These are phyloP conservation scores for Epichloe gansuensis DNA, from an alignment of 2,329 filamentous ascomycete genomes.

Conservation along the genomic window DNA sequence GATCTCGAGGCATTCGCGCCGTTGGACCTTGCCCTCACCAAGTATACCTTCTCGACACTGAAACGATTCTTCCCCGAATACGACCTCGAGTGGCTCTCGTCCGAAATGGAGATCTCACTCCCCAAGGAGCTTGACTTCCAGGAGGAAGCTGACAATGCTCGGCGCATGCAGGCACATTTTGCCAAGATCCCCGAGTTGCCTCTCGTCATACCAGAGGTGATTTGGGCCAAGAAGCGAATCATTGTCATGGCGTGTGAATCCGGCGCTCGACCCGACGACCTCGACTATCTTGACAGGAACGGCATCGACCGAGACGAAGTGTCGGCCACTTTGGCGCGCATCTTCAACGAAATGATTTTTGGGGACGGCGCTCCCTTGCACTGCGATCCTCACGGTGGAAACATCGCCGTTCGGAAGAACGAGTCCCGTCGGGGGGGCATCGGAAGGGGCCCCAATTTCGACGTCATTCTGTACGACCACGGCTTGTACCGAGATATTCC, in stretches of 20 bases:
- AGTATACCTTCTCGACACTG: constrained; percentile 77
- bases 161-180: constrained; percentile 70
- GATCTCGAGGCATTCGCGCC: constrained; percentile 78
- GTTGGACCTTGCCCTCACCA: constrained; percentile 74
- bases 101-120: constrained; percentile 82
- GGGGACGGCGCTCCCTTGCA: constrained; percentile 78
- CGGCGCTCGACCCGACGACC: constrained; percentile 76
- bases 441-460: constrained; percentile 59
- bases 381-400: constrained; percentile 94
- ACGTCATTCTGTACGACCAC: constrained; percentile 93
- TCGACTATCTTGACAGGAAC: constrained; percentile 72
- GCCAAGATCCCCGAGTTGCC: constrained; percentile 59
- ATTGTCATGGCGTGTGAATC: constrained; percentile 91
- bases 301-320: constrained; percentile 92
- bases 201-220: constrained; percentile 74
- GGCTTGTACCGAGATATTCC: constrained; percentile 92
- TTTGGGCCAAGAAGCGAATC: constrained; percentile 81
- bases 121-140: constrained; percentile 87
- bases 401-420: constrained; percentile 82
- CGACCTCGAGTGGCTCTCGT: constrained; percentile 88
- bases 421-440: constrained; percentile 37
- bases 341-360: constrained; percentile 99
- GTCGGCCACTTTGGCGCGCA: constrained; percentile 73
- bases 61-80: constrained; percentile 96
- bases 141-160: constrained; percentile 74